Evolutionary conservation across 1,284 basidiomycete species (phyloP).

Genomic region (Coriolopsis trogii): DNA sequence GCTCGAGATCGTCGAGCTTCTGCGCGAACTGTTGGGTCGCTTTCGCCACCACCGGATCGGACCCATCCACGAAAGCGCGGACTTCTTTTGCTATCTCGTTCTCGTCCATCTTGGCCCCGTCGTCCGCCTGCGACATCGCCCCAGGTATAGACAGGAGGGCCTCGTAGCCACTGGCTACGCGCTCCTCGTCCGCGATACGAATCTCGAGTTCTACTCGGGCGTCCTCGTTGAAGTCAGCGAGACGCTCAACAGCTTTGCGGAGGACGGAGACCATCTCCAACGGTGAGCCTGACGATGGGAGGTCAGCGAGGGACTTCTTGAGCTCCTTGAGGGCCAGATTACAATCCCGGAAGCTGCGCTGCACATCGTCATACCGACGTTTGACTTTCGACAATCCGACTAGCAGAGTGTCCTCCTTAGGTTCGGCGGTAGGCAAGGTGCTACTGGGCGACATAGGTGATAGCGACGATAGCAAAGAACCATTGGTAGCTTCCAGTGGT

Average conservation of each 20-base stretch:
- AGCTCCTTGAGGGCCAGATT: constrained; percentile 65
- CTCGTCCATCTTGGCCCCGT: constrained; percentile 35
- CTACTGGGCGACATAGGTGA: background rate
- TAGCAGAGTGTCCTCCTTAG: constrained; percentile 39
- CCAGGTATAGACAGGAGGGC: constrained; percentile 67
- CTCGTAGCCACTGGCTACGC: constrained; percentile 72
- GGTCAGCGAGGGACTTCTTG: constrained; percentile 38
- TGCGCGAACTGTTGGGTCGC: constrained; percentile 52
- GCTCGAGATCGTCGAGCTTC: constrained; percentile 78
- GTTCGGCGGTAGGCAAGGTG: background rate
- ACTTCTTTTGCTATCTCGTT: constrained; percentile 56
- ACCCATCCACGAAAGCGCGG: constrained; percentile 60
- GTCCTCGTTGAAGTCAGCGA: constrained; percentile 84
- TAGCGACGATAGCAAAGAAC: constrained; percentile 11
- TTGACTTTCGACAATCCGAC: constrained; percentile 45
- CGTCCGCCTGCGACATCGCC: constrained; percentile 38
- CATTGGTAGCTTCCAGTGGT: constrained; percentile 17
- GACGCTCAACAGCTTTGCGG: constrained; percentile 58
- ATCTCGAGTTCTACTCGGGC: constrained; percentile 88
- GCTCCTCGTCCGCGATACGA: constrained; percentile 75
- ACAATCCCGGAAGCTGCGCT: constrained; percentile 69
- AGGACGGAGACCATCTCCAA: constrained; percentile 44
- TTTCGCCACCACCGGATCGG: constrained; percentile 51
- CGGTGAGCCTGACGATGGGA: constrained; percentile 27
- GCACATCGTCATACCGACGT: constrained; percentile 63